Evolutionary conservation across 2,329 filamentous ascomycete genomes (phyloP).

Genomic region (Fusarium sororula): DNA sequence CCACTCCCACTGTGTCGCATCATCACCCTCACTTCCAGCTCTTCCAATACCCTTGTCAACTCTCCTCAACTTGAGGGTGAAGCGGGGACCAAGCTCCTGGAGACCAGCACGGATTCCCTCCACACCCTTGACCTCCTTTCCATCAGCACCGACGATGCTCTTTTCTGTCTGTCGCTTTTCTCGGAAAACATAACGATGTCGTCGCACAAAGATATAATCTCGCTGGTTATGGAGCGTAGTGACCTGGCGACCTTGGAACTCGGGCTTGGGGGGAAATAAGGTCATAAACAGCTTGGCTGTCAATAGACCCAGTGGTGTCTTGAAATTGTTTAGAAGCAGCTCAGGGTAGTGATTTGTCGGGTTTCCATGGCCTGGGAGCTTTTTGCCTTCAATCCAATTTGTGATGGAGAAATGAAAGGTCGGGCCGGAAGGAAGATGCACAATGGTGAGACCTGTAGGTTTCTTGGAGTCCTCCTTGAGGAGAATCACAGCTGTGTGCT

Average conservation of each 20-base stretch:
- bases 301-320: constrained; percentile 87
- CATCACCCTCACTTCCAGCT: constrained; percentile 72
- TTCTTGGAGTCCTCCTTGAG: constrained; percentile 90
- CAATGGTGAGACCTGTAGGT: constrained; percentile 81
- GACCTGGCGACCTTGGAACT: constrained; percentile 87
- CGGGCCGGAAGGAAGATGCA: constrained; percentile 84
- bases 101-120: constrained; percentile 87
- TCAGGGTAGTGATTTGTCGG: constrained; percentile 92
- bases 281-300: constrained; percentile 81
- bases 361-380: constrained; percentile 87
- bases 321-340: constrained; percentile 91
- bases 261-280: constrained; percentile 75
- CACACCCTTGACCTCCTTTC: constrained; percentile 83
- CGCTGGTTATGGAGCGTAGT: constrained; percentile 94
- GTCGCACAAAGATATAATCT: constrained; percentile 92
- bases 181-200: constrained; percentile 92
- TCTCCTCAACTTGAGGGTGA: constrained; percentile 81
- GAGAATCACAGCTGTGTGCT: constrained; percentile 85
- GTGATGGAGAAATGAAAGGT: constrained; percentile 93
- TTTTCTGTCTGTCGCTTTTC: constrained; percentile 90
- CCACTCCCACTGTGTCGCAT: constrained; percentile 95
- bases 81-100: constrained; percentile 87
- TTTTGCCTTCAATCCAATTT: constrained; percentile 90
- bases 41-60: constrained; percentile 87
- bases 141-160: constrained; percentile 81